These are phyloP conservation scores for Emmonsia crescens DNA, from an alignment of 2,329 filamentous ascomycete species.

Conservation along the genomic window DNA sequence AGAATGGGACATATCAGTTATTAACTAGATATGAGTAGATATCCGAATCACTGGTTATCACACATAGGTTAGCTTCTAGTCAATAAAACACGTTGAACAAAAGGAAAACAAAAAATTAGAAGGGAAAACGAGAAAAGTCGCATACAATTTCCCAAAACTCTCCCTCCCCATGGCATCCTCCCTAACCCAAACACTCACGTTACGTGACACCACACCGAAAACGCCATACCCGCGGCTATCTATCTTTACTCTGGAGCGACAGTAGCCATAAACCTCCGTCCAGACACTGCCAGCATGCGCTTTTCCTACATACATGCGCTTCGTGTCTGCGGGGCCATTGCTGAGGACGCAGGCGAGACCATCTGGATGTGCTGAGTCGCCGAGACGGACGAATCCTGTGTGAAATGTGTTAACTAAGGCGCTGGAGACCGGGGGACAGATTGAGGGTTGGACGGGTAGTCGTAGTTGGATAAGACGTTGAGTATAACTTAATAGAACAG, in stretches of 20 bases:
- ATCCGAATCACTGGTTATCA: background rate
- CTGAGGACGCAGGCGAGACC: constrained; percentile 50
- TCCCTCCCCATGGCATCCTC: constrained; percentile 43
- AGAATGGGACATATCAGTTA: background rate
- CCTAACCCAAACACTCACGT: constrained; percentile 53
- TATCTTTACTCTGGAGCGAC: constrained; percentile 46
- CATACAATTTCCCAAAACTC: constrained; percentile 22
- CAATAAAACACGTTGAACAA: no score
- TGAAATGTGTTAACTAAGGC: background rate
- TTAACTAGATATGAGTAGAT: background rate
- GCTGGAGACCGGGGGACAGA: background rate
- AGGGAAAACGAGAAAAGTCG: background rate
- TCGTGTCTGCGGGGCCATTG: constrained; percentile 39
- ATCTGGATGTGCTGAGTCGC: constrained; percentile 38
- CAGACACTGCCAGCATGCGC: constrained; percentile 50
- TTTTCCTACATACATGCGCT: constrained; percentile 53
- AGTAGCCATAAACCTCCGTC: constrained; percentile 52
- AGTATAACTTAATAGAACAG: background rate
- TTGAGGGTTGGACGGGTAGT: background rate
- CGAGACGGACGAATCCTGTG: constrained; percentile 37
- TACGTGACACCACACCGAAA: constrained; percentile 45
- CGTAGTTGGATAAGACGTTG: background rate
- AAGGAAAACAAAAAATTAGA: background rate
- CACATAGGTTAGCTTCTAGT: background rate
- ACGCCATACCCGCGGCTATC: constrained; percentile 48